Percentiles rank a stretch among this genome's conserved stretches.
Conservation (phyloP, 139 green algal genomes). For the Micromonas pusilla region DNA sequence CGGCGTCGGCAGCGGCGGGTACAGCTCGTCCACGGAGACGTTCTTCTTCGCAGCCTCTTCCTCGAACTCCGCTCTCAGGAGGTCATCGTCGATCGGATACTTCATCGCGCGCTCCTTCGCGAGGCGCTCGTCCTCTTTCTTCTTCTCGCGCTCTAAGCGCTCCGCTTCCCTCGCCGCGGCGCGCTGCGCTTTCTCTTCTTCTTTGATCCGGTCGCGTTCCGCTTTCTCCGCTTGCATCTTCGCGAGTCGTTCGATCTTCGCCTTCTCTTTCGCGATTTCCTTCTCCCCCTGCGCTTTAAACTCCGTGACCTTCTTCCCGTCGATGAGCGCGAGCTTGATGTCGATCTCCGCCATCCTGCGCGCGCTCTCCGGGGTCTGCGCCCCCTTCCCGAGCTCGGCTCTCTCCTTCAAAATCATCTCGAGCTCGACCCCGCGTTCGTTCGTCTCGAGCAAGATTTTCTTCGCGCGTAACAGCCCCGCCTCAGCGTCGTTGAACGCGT, state of each 20-base stretch:
- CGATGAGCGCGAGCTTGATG: background rate
- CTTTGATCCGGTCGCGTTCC: conserved; percentile 6
- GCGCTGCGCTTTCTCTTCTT: background rate
- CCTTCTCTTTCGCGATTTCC: conserved; percentile 7
- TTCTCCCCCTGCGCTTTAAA: background rate
- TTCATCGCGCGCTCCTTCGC: background rate
- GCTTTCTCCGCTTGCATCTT: background rate
- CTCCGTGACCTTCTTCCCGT: background rate
- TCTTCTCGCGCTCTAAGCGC: background rate
- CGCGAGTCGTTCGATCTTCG: background rate
- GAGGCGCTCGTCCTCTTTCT: conserved; percentile 5
- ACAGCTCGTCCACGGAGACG: background rate
- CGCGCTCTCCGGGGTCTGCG: background rate
- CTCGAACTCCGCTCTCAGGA: background rate
- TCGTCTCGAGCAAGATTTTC: background rate
- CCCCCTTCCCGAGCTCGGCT: background rate
- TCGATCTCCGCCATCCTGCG: background rate
- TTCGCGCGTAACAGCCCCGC: background rate
- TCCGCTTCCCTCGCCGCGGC: background rate
- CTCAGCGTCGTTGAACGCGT: background rate
- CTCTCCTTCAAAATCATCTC: background rate
- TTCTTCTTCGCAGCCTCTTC: background rate
- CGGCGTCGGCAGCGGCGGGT: background rate
- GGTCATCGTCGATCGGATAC: conserved; percentile 21
- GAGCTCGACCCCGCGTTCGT: background rate